Evolutionary conservation across 352 stramenopile species (phyloP).

Genomic region (Globisporangium okanoganense): DNA sequence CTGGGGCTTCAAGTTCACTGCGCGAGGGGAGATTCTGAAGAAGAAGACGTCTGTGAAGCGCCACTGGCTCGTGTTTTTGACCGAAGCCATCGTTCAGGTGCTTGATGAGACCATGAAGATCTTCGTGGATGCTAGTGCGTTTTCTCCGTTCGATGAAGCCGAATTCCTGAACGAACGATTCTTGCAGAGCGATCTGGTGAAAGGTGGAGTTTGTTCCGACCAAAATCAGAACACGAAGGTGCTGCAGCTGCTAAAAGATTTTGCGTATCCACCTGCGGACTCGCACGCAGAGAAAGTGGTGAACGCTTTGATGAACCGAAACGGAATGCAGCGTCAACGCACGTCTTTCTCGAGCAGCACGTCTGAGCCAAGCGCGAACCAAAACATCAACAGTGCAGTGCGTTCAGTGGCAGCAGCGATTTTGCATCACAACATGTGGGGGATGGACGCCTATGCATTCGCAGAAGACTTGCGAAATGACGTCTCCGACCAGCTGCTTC

Average conservation of each 20-base stretch:
- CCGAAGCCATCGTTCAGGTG: constrained; percentile 39
- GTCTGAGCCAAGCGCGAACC: constrained; percentile 27
- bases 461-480: constrained; percentile 52
- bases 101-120: constrained; percentile 51
- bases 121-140: constrained; percentile 41
- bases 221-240: constrained; percentile 59
- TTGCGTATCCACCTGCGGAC: constrained; percentile 31
- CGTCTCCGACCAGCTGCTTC: constrained; percentile 61
- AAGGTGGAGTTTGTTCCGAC: constrained; percentile 41
- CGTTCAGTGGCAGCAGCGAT: constrained; percentile 71
- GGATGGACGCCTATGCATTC: constrained; percentile 76
- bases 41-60: constrained; percentile 46
- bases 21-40: constrained; percentile 56
- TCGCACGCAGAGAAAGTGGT: constrained; percentile 47
- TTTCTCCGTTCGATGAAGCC: constrained; percentile 41
- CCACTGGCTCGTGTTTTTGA: constrained; percentile 62
- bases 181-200: constrained; percentile 68
- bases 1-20: constrained; percentile 80
- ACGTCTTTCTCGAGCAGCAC: constrained; percentile 39
- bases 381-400: constrained; percentile 54
- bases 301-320: constrained; percentile 33
- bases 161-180: constrained; percentile 51
- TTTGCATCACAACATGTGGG: constrained; percentile 86
- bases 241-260: constrained; percentile 52
- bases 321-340: constrained; percentile 14